Percentiles rank a stretch among this genome's conserved stretches.
These are phyloP conservation scores for Irpex sp. DNA, from an alignment of 1,284 basidiomycete genomes.

Conservation along the genomic window DNA sequence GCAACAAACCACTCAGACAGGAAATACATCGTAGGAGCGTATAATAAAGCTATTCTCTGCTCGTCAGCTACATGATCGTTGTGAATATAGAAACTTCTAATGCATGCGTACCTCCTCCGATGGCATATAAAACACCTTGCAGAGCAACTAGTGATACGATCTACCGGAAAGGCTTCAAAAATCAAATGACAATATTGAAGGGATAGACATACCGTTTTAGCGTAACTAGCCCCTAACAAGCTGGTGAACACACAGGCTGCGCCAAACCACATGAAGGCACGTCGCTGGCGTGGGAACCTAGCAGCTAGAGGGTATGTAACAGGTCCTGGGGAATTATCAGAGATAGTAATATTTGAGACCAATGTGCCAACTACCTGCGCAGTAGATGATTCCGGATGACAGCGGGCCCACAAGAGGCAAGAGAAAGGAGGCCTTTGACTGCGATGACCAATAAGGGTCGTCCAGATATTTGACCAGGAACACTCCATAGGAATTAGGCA, in stretches of 20 bases:
- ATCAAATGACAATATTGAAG: background rate
- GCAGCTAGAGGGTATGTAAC: background rate
- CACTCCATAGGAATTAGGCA: conserved; percentile 32
- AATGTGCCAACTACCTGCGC: background rate
- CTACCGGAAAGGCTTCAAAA: conserved; percentile 9
- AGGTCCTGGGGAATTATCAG: background rate
- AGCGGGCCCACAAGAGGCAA: background rate
- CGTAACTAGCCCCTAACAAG: conserved; percentile 33
- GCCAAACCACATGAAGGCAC: background rate
- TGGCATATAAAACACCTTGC: conserved; percentile 36
- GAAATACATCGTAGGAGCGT: conserved; percentile 32
- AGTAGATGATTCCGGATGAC: background rate
- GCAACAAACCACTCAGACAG: conserved; percentile 42
- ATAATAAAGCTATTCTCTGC: conserved; percentile 27
- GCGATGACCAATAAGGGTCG: conserved; percentile 23
- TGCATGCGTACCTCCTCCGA: conserved; percentile 31
- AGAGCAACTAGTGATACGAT: conserved; percentile 30
- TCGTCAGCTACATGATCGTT: background rate
- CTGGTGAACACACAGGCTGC: conserved; percentile 12
- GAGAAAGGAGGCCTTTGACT: conserved; percentile 23
- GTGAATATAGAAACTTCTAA: background rate
- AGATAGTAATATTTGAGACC: background rate
- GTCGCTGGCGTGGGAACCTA: background rate
- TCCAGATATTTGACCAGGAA: conserved; percentile 31
- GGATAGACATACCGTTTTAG: conserved; percentile 23